These are phyloP conservation scores for Neofusicoccum umdonicola DNA, from an alignment of 2,329 filamentous ascomycete species.

Conservation along the genomic window DNA sequence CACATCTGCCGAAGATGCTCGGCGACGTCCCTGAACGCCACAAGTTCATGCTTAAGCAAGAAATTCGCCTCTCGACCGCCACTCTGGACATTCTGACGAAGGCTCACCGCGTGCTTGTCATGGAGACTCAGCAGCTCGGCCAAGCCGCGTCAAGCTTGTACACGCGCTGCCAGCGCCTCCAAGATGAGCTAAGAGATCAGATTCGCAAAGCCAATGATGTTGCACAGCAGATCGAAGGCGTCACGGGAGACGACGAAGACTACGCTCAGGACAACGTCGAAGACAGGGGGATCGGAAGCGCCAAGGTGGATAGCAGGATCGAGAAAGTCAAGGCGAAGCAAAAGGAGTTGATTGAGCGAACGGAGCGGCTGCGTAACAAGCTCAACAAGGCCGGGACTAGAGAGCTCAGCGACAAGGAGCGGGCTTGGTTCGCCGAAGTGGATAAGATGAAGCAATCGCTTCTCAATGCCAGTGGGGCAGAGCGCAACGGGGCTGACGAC, in stretches of 20 bases:
- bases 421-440: slow-evolving; percentile 59
- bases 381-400: slow-evolving; percentile 38
- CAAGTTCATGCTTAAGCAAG: slow-evolving; percentile 62
- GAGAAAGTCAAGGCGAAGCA: slow-evolving; percentile 56
- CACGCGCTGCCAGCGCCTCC: slow-evolving; percentile 65
- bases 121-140: slow-evolving; percentile 67
- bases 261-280: slow-evolving; percentile 41
- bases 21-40: slow-evolving; percentile 60
- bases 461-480: slow-evolving; percentile 30
- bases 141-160: slow-evolving; percentile 72
- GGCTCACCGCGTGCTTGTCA: slow-evolving; percentile 67
- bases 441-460: slow-evolving; percentile 38
- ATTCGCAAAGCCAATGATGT: slow-evolving; percentile 65
- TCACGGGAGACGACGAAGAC: slow-evolving; percentile 59
- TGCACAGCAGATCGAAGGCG: slow-evolving; percentile 63
- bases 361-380: slow-evolving; percentile 58
- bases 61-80: slow-evolving; percentile 67
- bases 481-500: slow-evolving; percentile 22
- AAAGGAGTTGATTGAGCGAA: slow-evolving; percentile 55
- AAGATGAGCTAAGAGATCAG: slow-evolving; percentile 66
- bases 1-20: slow-evolving; percentile 56
- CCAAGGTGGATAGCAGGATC: slow-evolving; percentile 60
- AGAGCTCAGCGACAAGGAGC: slow-evolving; percentile 63
- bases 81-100: slow-evolving; percentile 71
- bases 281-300: slow-evolving; percentile 51